Base-by-base conservation (phyloP, 352 stramenopile species). In the Phytophthora agathidicida region DNA sequence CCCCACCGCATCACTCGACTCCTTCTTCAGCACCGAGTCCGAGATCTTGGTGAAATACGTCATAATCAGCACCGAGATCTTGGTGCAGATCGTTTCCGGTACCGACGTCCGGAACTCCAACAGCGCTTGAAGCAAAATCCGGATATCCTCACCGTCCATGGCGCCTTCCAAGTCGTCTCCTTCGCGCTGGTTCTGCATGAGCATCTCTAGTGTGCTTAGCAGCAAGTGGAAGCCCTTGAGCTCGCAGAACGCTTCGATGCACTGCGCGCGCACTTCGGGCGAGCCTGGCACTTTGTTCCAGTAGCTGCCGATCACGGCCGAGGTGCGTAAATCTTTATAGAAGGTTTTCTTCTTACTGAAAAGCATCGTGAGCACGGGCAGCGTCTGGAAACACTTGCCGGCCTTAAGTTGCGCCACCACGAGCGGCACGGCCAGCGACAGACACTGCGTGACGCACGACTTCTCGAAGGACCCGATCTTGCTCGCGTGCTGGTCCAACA, bases 281-380 rank as follows among this genome's bases (percentile, higher is more conserved):
- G 83, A 86, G 0, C 88, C 88, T 0, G 80, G 73, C 14, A 88
- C 77, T 55, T 94, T 94, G 77, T 95, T 96, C 88, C 86, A 96
- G 41, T 95, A 96, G 49, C 80, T 93, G 4, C 84, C 86, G 60
- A 95, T 95, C 85, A 94, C 93, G 28, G 86, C 80, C 6, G 85
- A 92, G n/a, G 75, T 86, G 50, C 86, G 84, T 24, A 93, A 38
- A 37, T 96, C 87, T 62, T 96, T 96, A 68, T 96, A 96, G 39
- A 96, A 94, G 7, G 78, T 91, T 49, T 88, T 89, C 46, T 96
- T 94, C 73, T 96, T 96, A 75, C 90, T 94, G 36, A 96, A 88
- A 1, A 96, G 63, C 78, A 94, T 86, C 2, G 87, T 85, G 9
- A 94, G 63, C 39, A 93, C 71, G 1, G 83, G 77, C 11, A 96